Evolutionary conservation across 2,329 filamentous ascomycete species (phyloP), one percentile per base, ranked within the genome.

Genomic region (Paracamarosporium sp.): DNA sequence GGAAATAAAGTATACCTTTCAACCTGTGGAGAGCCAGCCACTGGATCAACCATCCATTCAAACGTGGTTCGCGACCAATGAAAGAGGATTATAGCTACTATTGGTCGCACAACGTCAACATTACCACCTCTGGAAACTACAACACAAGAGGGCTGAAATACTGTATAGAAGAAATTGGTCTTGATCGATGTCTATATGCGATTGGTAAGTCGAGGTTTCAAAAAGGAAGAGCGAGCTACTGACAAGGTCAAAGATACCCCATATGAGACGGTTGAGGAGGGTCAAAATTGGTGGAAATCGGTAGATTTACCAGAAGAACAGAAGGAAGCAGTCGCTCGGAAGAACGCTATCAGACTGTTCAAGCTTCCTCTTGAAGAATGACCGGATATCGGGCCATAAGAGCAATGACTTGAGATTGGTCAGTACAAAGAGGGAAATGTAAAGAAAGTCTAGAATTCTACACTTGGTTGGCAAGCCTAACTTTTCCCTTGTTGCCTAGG

Each of bases 21-120:
- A 81, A 81, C 47, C 56, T 73, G 3, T 72, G 69, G 69, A 64
- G 65, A 17, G 76, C 78, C 30, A 67, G 63, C 31, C 77, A 81
- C 68, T 80, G 78, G 78, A 79, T 78, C 63, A 79, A 80, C 60
- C 78, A 80, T 57, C 77, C 77, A 0, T 75, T 77, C 30, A 80
- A 80, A 56, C 73, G 70, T 35, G 68, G 66, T 4, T 67, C 65
- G 0, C 61, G 76, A 25, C 75, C 77, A 2, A 78, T 74, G 40
- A 77, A 76, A 60, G 59, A 79, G 4, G 77, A 80, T 45, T 72
- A 70, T 38, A 60, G 55, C 20, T 65, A 72, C 63, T 80, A 80
- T 67, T 80, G 78, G 58, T 75, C 57, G 4, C 72, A 78, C 54
- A 80, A 80, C 46, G 69, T 80, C 44, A 79, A 73, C 12, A 75